Evolutionary conservation across 2,329 filamentous ascomycete species (phyloP).

Genomic region (Lachnellula arida): DNA sequence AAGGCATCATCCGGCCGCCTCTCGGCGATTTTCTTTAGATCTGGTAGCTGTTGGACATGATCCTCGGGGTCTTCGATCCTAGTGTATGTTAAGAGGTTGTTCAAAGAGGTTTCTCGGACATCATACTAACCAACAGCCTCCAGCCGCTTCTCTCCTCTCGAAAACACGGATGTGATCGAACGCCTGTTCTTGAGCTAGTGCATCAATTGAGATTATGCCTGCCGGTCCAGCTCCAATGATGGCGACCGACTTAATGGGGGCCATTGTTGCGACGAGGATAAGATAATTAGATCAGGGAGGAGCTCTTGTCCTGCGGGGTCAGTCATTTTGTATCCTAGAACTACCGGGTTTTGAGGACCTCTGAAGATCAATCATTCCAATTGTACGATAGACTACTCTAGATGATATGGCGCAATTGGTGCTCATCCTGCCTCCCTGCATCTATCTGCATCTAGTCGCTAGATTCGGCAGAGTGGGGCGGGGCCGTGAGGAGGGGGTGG

Average conservation of each 20-base stretch:
- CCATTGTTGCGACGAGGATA: conserved; percentile 10
- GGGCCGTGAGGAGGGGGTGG: too few species aligned
- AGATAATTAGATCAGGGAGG: too few species aligned
- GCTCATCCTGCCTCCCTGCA: too few species aligned
- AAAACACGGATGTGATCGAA: conserved; percentile 59
- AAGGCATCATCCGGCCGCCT: conserved; percentile 47
- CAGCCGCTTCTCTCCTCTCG: conserved; percentile 53
- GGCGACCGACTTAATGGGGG: conserved; percentile 41
- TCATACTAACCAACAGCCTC: conserved; percentile 55
- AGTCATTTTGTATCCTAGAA: too few species aligned
- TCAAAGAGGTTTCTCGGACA: neutral
- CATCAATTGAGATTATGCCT: conserved; percentile 56
- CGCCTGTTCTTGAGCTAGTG: conserved; percentile 51
- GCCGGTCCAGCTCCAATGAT: conserved; percentile 58
- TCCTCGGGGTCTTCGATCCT: conserved; percentile 41
- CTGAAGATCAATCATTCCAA: too few species aligned
- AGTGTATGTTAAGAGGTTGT: neutral
- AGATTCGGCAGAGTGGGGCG: too few species aligned
- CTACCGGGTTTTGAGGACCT: too few species aligned
- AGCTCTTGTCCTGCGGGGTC: too few species aligned
- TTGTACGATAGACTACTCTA: too few species aligned
- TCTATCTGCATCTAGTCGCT: too few species aligned
- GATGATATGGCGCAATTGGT: too few species aligned
- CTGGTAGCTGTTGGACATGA: conserved; percentile 36
- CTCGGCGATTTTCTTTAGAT: conserved; percentile 43